Base-by-base conservation (phyloP, 768 basidiomycete genomes). In the Omphalotus guepiniiformis region DNA sequence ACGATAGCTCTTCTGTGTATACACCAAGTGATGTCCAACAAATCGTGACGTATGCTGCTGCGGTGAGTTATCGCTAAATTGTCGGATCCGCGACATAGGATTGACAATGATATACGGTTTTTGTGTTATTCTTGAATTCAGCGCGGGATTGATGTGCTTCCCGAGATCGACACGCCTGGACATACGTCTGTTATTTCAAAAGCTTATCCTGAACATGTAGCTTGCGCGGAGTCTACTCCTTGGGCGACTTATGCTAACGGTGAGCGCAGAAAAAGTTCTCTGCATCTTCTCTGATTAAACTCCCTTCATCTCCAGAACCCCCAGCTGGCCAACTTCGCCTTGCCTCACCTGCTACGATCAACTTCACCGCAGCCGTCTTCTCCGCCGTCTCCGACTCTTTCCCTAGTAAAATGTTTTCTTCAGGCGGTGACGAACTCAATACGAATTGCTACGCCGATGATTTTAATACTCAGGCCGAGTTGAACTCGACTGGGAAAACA, bases 381-480 rank as follows among this genome's bases (percentile, higher is more conserved):
- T 64, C 63, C 0, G 65, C 76, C 0, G 72, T 80, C 11, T 79
- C 83, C 1, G 57, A 63, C 15, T 65, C 72, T n/a, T 60, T 87
- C 2, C 76, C 79, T 0, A 78, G 79, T 3, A 70, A 57, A 15
- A 71, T 88, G 52, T 82, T 93, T 54, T 78, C 79, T 54, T 87
- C 88, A 0, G 92, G 92, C 0, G 91, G 92, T 0, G 91, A 93
- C 53, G 89, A 92, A 55, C 60, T 92, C 52, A 92, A 92, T 49
- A 61, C 63, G 2, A 69, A 71, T 12, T 88, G 87, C 60, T 91
- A 88, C 54, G 60, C 60, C 1, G 58, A 83, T 16, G 90, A 93
- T 57, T 56, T 69, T 1, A 62, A 69, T 51, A 86, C 86, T 0
- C 79, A 82, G 52, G 62, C 68, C 0, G 75, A 79, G 4, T 68